Base-by-base conservation (phyloP, 768 basidiomycete species). In the Leucocoprinus sp. region DNA sequence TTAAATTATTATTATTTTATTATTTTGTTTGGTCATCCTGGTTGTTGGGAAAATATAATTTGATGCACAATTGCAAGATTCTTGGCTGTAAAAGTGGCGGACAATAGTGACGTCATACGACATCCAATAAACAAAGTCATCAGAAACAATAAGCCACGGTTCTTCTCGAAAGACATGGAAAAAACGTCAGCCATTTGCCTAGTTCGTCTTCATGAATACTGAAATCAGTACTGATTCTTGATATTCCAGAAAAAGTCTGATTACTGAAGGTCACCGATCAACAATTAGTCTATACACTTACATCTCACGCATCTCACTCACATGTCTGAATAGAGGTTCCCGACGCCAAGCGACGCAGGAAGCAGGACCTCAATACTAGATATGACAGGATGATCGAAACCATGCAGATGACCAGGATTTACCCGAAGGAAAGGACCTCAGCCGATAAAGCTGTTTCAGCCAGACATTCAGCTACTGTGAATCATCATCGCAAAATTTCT, bases 311-410 rank as follows among this genome's bases (percentile, higher is more conserved):
- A 37, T 34, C 54, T 45, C 31, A 12, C 11, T n/a, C 31, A 31
- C n/a, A 8, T 7, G 11, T 14, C 6, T 31, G 31, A 31, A 31
- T 24, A 44, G 43, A 45, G 18, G 45, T 37, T 39, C 45, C 48
- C 37, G 48, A 55, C 23, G 43, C 55, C n/a, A 84, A 79, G 52
- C 72, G 77, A 15, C 69, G 68, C 19, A 75, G 65, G 53, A 57
- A 53, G 40, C 63, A 61, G 28, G 71, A 71, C 6, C 60, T 80
- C 39, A 86, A 85, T 52, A 57, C 69, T 26, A 73, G 74, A 29
- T 83, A 77, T 52, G 83, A 86, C 57, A 67, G 67, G 35, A 86
- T 87, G 84, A 62, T 85, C 23, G 68, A 76, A 41, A 68, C 73
- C 2, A 76, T 83, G 64, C 69, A 74, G 43, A 51, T 50, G 54